Percentiles rank a stretch among this genome's conserved stretches.
These are phyloP conservation scores for Aspergillus sp. DNA, from an alignment of 2,329 filamentous ascomycete genomes.

Conservation along the genomic window DNA sequence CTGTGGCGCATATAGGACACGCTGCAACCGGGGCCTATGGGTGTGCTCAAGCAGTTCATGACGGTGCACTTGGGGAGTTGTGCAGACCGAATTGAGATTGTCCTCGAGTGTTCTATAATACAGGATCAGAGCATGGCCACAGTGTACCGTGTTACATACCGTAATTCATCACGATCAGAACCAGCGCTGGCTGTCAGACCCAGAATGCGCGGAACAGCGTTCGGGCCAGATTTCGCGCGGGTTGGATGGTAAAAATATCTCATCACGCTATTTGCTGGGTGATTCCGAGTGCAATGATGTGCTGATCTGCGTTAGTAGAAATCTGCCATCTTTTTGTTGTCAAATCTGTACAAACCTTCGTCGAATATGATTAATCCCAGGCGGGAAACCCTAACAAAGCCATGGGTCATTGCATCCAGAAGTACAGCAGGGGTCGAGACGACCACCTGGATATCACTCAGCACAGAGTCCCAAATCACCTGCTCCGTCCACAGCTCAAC, in stretches of 20 bases:
- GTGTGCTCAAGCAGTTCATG: slow-evolving; percentile 68
- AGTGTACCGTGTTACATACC: slow-evolving; percentile 32
- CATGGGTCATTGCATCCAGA: slow-evolving; percentile 71
- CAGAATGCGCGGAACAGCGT: slow-evolving; percentile 63
- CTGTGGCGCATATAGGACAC: slow-evolving; percentile 21
- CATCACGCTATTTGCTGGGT: slow-evolving; percentile 72
- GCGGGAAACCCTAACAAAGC: slow-evolving; percentile 65
- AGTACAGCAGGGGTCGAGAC: slow-evolving; percentile 77
- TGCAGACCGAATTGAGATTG: slow-evolving; percentile 68
- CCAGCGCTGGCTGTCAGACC: slow-evolving; percentile 79
- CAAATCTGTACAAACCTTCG: slow-evolving; percentile 59
- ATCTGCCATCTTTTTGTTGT: neutral
- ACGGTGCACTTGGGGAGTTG: slow-evolving; percentile 67
- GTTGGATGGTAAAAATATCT: slow-evolving; percentile 63
- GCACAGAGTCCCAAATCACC: slow-evolving; percentile 64
- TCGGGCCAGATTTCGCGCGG: slow-evolving; percentile 31
- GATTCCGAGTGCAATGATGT: slow-evolving; percentile 68
- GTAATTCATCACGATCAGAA: slow-evolving; percentile 56
- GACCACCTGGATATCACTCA: slow-evolving; percentile 67
- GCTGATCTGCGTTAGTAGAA: slow-evolving; percentile 43
- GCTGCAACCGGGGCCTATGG: slow-evolving; percentile 58
- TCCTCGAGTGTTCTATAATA: slow-evolving; percentile 58
- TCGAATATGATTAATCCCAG: slow-evolving; percentile 76
- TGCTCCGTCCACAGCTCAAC: slow-evolving; percentile 72
- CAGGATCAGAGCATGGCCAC: slow-evolving; percentile 3